These are phyloP conservation scores for Pontederia crassipes DNA, from an alignment of 176 grass and related monocot genomes.

Conservation along the genomic window DNA sequence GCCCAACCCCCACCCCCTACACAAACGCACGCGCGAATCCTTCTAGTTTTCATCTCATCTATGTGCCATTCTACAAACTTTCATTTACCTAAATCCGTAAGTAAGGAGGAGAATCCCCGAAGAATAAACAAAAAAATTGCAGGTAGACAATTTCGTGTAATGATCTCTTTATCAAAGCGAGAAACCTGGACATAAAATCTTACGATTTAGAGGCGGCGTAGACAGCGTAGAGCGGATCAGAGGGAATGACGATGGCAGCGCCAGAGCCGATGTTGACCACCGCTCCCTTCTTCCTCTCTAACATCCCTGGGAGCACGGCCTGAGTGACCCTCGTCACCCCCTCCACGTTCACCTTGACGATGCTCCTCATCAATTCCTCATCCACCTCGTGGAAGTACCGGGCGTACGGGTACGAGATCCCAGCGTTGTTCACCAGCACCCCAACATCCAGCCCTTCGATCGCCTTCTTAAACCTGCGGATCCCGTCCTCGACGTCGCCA, in stretches of 20 bases:
- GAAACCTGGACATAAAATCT: not conserved
- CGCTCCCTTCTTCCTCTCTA: conserved; percentile 80
- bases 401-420: conserved; percentile 83
- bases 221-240: conserved; percentile 85
- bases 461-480: conserved; percentile 35
- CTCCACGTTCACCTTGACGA: conserved; percentile 83
- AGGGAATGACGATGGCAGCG: conserved; percentile 49
- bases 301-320: conserved; percentile 64
- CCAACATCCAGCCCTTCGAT: conserved; percentile 68
- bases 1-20: no score
- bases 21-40: no score
- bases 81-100: no score
- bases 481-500: conserved; percentile 45
- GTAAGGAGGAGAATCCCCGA: no score
- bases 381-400: conserved; percentile 96
- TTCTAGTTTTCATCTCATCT: no score
- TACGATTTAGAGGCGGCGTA: conserved; percentile 57
- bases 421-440: conserved; percentile 78
- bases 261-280: conserved; percentile 91
- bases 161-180: conserved; percentile 28
- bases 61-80: no score
- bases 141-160: not conserved
- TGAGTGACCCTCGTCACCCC: conserved; percentile 73
- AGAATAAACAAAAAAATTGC: no score
- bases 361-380: conserved; percentile 58